Base-by-base conservation (phyloP, 192 early-diverging fungal genomes). In the Allomyces macrogynus region DNA sequence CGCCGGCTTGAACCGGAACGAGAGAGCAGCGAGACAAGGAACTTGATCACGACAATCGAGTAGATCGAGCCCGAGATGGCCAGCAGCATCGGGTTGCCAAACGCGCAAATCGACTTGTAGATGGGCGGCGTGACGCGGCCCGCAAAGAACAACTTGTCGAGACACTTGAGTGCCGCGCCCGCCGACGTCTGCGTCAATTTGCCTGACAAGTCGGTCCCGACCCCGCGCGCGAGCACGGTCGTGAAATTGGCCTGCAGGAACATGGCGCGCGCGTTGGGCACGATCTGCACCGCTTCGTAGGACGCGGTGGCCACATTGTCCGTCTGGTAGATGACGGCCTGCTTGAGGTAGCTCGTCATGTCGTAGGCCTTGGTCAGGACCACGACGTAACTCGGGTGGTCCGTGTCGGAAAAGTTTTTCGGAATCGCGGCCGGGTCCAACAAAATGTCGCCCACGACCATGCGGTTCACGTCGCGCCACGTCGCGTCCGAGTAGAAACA, bases 191-290 rank as follows among this genome's bases (percentile, higher is more conserved):
- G 42, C 66, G 71, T 27, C 24, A 44, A 20, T 14, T 14, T 57
- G 49, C 20, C 57, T 23, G 74, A 68, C 71, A 76, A 77, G 24
- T 74, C 43, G 22, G 70, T 71, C 1, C 77, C 70, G n/a, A 75
- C 77, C 67, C 78, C 81, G 49, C 16, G 71, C 69, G 20, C 80
- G 78, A 25, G 65, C 70, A 16, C 67, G 71, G 22, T 70, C 72
- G 49, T 57, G 16, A 57, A 20, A 10, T 57, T n/a, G 49, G 20
- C 16, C 12, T 14, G 49, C 49, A 57, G 20, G 49, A 57, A 57
- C 8, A 32, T 67, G 65, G 78, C 76, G 43, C 79, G 65, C 9
- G 72, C 49, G 5, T 71, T 70, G 5, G 80, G 71, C 0, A 65
- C 44, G 10, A 61, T 63, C 63, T 68, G 63, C 43, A 81, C 43